Evolutionary conservation across 495 filamentous ascomycete genomes (phyloP).

Genomic region (Talaromyces adpressus): DNA sequence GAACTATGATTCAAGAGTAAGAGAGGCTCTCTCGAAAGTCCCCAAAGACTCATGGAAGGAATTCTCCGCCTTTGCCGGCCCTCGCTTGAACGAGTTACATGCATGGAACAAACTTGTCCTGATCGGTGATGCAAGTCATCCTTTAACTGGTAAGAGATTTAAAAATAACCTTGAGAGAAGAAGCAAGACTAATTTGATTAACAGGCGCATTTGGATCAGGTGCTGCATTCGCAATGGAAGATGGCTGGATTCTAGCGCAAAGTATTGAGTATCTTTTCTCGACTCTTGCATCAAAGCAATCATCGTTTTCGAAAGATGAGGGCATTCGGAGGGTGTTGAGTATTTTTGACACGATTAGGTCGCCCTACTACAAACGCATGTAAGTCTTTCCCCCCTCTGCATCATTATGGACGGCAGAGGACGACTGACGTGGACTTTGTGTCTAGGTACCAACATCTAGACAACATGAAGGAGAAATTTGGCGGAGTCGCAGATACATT

Average conservation of each 20-base stretch:
- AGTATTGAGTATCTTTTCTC: constrained; percentile 25
- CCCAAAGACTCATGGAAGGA: constrained; percentile 33
- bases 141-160: constrained; percentile 26
- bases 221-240: constrained; percentile 44
- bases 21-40: constrained; percentile 26
- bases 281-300: neutral
- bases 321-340: constrained; percentile 24
- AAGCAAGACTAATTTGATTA: neutral
- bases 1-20: constrained; percentile 30
- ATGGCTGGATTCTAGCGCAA: constrained; percentile 40
- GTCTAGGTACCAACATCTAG: constrained; percentile 31
- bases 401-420: neutral
- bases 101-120: constrained; percentile 41
- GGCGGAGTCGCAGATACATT: neutral
- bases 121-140: constrained; percentile 44
- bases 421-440: neutral
- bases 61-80: constrained; percentile 36
- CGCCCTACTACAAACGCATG: constrained; percentile 33
- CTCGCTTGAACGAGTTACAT: constrained; percentile 25
- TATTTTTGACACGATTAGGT: constrained; percentile 35
- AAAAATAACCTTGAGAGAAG: neutral
- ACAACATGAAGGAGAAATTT: constrained; percentile 16
- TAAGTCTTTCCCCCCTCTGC: neutral
- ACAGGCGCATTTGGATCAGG: constrained; percentile 36
- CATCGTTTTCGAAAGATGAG: neutral